These are phyloP conservation scores for Verticillium albo-atrum DNA, from an alignment of 2,329 filamentous ascomycete species.

Conservation along the genomic window DNA sequence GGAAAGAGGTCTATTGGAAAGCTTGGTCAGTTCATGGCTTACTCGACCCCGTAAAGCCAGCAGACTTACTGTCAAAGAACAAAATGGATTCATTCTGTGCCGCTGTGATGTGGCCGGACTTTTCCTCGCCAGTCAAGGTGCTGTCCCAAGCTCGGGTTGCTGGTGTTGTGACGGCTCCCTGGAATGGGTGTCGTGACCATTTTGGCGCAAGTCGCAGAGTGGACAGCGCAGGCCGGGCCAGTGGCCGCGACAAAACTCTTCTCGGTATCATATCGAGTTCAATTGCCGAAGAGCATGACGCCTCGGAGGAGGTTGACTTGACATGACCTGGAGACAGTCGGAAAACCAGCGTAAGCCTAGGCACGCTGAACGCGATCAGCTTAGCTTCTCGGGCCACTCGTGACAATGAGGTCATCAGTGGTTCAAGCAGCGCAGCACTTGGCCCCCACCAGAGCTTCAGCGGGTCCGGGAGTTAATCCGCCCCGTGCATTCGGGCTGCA, in stretches of 20 bases:
- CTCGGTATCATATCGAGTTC: slow-evolving; percentile 3
- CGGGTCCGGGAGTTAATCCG: not conserved
- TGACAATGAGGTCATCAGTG: not conserved
- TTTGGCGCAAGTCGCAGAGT: not conserved
- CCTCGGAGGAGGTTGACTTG: not conserved
- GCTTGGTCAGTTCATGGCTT: not conserved
- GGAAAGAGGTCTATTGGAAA: slow-evolving; percentile 70
- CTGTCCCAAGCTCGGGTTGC: slow-evolving; percentile 34
- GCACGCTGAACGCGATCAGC: not conserved
- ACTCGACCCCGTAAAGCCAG: not conserved
- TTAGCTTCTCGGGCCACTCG: not conserved
- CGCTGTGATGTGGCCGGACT: slow-evolving; percentile 77
- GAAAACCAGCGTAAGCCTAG: not conserved
- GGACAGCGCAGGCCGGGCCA: slow-evolving; percentile 1
- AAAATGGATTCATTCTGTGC: slow-evolving; percentile 74
- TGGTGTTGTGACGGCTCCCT: slow-evolving; percentile 1
- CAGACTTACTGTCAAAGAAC: slow-evolving; percentile 76
- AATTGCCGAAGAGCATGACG: not conserved
- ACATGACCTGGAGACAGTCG: not conserved
- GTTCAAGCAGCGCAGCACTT: not conserved
- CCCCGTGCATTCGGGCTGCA: not conserved
- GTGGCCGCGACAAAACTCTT: slow-evolving; percentile 7
- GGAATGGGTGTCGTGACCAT: not conserved
- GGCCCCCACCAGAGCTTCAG: not conserved
- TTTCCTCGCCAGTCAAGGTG: slow-evolving; percentile 51